Base-by-base conservation (phyloP, 208 protist genomes). In the Herpetomonas tarakana region DNA sequence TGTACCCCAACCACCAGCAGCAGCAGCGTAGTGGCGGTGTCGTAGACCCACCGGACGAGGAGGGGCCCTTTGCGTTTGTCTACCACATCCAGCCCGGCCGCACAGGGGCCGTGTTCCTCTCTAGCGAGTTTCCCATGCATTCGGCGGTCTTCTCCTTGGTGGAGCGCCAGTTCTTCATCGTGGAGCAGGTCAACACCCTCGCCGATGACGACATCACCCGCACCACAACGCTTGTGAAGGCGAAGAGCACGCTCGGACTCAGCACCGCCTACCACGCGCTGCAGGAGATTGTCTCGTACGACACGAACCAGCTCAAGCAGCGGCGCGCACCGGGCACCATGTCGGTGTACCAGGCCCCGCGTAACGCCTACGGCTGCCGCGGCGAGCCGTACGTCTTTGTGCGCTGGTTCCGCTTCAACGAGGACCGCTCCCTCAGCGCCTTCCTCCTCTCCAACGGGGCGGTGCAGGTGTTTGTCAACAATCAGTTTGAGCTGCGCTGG, bases 361-460 rank as follows among this genome's bases (percentile, higher is more conserved):
- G 78, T 49, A 91, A 75, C 46, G 76, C 79, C 35, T 75, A 81
- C 57, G 79, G 76, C 22, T 81, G 68, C 55, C 71, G 83, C 22
- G 81, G 76, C 14, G 81, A 86, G 61, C 82, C 86, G 11, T 81
- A 90, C 60, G 52, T 92, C 7, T 96, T 88, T 68, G 81, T 96
- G 50, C 90, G 90, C 22, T 96, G 86, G 86, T 92, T 93, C 65
- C 86, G 90, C 68, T 88, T 84, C 57, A 86, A 78, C 59, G 71
- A 71, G 38, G 79, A 88, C 31, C 72, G 73, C 58, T 79, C 56
- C 22, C 57, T 96, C 28, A 81, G 62, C 57, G 83, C 77, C 18
- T 90, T 96, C 62, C 45, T 92, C n/a, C 83, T 96, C 29, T 93
- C 87, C 49, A 91, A 88, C 59, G 85, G 87, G 1, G 84, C 80